A percentile compares a stretch with the other conserved stretches of the same genome.
Evolutionary conservation across 345 rosid species (phyloP).

Genomic region (Citrus sp.): DNA sequence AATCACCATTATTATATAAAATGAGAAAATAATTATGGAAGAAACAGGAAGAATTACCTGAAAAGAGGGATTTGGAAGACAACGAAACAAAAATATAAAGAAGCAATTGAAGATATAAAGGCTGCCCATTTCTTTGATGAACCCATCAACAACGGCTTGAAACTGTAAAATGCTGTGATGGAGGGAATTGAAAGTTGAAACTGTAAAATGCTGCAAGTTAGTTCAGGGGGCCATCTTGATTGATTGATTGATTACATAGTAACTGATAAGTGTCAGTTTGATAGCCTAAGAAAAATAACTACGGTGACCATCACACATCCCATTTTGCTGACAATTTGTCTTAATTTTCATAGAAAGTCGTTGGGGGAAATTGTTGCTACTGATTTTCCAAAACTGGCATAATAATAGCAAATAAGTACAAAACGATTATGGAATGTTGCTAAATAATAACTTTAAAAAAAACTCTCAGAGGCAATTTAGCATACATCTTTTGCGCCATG

Average conservation of each 20-base stretch:
- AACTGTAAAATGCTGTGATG: neutral
- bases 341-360: too few relatives aligned
- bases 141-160: constrained; percentile 15
- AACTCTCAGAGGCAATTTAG: too few relatives aligned
- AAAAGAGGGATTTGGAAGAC: constrained; percentile 82
- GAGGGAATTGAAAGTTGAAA: neutral
- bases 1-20: neutral
- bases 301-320: too few relatives aligned
- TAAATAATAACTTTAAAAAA: too few relatives aligned
- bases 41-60: constrained; percentile 43
- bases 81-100: constrained; percentile 42
- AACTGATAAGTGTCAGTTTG: too few relatives aligned
- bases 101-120: constrained; percentile 47
- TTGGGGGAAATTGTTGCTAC: too few relatives aligned
- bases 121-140: constrained; percentile 61
- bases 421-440: too few relatives aligned
- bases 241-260: neutral
- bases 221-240: neutral
- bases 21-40: neutral
- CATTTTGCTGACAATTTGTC: too few relatives aligned
- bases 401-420: too few relatives aligned
- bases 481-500: too few relatives aligned
- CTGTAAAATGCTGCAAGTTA: neutral
- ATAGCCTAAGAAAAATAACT: too few relatives aligned
- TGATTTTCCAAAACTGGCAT: too few relatives aligned